phyloP scores from a whole-genome alignment of 352 stramenopile species.

The Pythium scleroteichum region DNA sequence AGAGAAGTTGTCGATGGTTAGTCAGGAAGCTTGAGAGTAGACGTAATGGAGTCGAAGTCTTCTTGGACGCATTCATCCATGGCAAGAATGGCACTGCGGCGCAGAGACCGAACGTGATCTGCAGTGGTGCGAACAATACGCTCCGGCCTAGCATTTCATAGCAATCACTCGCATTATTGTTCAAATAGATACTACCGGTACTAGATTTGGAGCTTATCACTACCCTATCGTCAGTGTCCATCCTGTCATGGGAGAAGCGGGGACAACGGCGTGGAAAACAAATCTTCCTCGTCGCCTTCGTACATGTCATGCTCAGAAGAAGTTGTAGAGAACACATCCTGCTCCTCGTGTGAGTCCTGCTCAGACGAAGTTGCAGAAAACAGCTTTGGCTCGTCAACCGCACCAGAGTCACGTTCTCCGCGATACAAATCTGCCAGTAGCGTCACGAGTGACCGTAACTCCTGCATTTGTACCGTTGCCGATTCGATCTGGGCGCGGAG shows the following conservation, averaged over 20 bases:
- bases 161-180: not conserved
- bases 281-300: slow-evolving; percentile 16
- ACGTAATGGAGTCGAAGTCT: too few relatives aligned
- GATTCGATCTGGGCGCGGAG: slow-evolving; percentile 22
- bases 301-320: slow-evolving; percentile 13
- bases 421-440: slow-evolving; percentile 21
- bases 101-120: too few relatives aligned
- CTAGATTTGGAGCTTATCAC: too few relatives aligned
- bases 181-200: too few relatives aligned
- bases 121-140: too few relatives aligned
- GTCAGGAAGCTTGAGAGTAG: too few relatives aligned
- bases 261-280: slow-evolving; percentile 16
- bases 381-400: not conserved
- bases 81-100: slow-evolving; percentile 3
- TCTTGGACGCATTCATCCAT: too few relatives aligned
- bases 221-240: too few relatives aligned
- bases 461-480: slow-evolving; percentile 24
- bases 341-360: slow-evolving; percentile 7
- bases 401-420: not conserved
- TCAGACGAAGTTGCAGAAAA: slow-evolving; percentile 11
- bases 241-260: slow-evolving; percentile 2
- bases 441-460: slow-evolving; percentile 20
- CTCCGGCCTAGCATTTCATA: too few relatives aligned
- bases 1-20: too few relatives aligned
- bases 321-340: slow-evolving; percentile 10